phyloP scores from a whole-genome alignment of 2,329 filamentous ascomycete genomes.

The Cladophialophora carrionii region DNA sequence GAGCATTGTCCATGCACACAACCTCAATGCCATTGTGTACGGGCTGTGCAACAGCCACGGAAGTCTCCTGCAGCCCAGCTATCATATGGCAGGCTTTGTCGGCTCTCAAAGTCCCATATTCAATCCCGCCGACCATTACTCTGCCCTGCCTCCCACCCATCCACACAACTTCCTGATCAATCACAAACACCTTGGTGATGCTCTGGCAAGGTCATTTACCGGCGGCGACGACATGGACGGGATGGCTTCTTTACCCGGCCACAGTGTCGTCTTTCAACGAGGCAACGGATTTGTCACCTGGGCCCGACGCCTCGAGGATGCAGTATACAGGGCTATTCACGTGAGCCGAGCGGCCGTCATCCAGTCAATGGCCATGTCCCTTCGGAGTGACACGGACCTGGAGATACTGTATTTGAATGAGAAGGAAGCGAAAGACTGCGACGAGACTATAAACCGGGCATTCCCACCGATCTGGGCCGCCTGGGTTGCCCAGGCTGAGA shows the following conservation, averaged over 20 bases:
- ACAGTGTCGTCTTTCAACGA: slow-evolving; percentile 50
- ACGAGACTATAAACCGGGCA: slow-evolving; percentile 17
- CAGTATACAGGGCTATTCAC: slow-evolving; percentile 50
- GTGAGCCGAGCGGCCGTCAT: slow-evolving; percentile 50
- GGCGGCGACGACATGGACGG: slow-evolving; percentile 24
- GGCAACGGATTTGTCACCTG: slow-evolving; percentile 51
- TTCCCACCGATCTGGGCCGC: slow-evolving; percentile 12
- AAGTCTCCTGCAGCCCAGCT: slow-evolving; percentile 45
- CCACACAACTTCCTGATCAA: slow-evolving; percentile 47
- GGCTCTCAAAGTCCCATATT: slow-evolving; percentile 44
- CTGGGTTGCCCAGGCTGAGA: slow-evolving; percentile 17
- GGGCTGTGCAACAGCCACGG: slow-evolving; percentile 40
- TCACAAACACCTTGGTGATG: slow-evolving; percentile 42
- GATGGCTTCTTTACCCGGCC: slow-evolving; percentile 23
- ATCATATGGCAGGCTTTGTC: slow-evolving; percentile 52
- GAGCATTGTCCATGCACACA: slow-evolving; percentile 51
- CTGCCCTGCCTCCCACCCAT: slow-evolving; percentile 34
- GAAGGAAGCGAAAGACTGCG: slow-evolving; percentile 21
- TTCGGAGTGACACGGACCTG: slow-evolving; percentile 9
- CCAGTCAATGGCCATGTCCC: slow-evolving; percentile 45
- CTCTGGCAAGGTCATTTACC: slow-evolving; percentile 43
- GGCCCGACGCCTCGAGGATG: slow-evolving; percentile 46
- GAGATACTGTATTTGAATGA: slow-evolving; percentile 22
- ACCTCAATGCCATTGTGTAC: slow-evolving; percentile 49
- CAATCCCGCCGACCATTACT: slow-evolving; percentile 41